Evolutionary conservation across 495 filamentous ascomycete species (phyloP), one percentile per base, ranked within the genome.

Genomic region (Thermothielavioides terrestris): DNA sequence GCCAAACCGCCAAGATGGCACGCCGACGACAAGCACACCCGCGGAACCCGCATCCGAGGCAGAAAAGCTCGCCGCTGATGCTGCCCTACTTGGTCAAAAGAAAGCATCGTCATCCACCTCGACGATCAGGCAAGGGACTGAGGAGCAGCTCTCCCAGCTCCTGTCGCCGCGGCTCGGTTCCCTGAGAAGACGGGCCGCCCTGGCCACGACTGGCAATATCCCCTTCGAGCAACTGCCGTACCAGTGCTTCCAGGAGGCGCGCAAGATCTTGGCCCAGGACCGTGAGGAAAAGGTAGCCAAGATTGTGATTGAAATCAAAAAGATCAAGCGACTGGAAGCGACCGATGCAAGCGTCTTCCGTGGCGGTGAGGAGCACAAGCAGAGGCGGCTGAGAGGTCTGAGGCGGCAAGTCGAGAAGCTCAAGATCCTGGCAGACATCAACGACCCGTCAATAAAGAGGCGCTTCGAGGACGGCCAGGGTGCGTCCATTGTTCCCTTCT

Each of bases 161-260:
- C 78, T 82, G 43, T 72, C 80, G 8, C 61, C 75, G 2, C 83
- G 82, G 32, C 71, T 91, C 58, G 88, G 88, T 39, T 94, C 89
- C 41, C 81, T 86, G 55, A 81, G 89, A 73, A 85, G 89, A 46
- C 81, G 89, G 60, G 87, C 82, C 4, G 85, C 85, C 5, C 65
- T 94, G 53, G 80, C 80, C 52, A 73, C 74, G 17, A 79, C 83
- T 9, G 69, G 75, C 52, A 79, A 83, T 53, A 72, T 95, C 49
- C 92, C 91, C 40, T 97, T 99, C 68, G 85, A 91, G 66, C 85
- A 89, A 61, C 69, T 95, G 54, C 90, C 90, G 28, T 95, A 94
- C 69, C 89, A 97, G 74, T 91, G 86, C 63, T 99, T 95, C 77
- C 92, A 99, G 68, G 87, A 95, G 68, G 92, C 92, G 34, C 83